phyloP scores from a whole-genome alignment of 495 filamentous ascomycete genomes.

The Penicillium chermesinum region DNA sequence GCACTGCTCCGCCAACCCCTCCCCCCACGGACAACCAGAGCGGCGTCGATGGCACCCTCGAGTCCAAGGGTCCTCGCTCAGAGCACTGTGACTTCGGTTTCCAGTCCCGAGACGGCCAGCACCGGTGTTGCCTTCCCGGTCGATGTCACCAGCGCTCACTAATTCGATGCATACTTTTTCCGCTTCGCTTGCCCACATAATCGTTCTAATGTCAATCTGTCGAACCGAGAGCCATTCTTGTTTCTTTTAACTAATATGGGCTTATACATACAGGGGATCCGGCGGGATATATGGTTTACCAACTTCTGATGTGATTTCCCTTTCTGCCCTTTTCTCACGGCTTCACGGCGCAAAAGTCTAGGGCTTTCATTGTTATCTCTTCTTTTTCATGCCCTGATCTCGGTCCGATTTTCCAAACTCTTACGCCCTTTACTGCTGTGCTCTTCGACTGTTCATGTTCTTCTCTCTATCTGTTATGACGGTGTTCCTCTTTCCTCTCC shows the following conservation, averaged over 20 bases:
- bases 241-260: conserved; percentile 35
- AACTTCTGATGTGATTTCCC: conserved; percentile 16
- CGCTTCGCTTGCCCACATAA: conserved; percentile 37
- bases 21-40: conserved; percentile 39
- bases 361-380: conserved; percentile 23
- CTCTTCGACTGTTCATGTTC: conserved; percentile 20
- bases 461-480: conserved; percentile 22
- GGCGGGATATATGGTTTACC: conserved; percentile 30
- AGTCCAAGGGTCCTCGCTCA: conserved; percentile 31
- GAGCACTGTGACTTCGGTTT: conserved; percentile 32
- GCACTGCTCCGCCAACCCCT: conserved; percentile 40
- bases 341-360: conserved; percentile 37
- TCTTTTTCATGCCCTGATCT: conserved; percentile 17
- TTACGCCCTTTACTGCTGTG: conserved; percentile 14
- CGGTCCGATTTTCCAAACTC: conserved; percentile 11
- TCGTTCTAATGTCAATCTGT: conserved; percentile 26
- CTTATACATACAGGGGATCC: conserved; percentile 41
- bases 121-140: conserved; percentile 29
- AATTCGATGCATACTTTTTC: conserved; percentile 25
- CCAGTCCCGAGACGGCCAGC: conserved; percentile 29
- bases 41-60: conserved; percentile 26
- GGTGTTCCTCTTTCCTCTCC: conserved; percentile 7
- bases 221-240: conserved; percentile 19
- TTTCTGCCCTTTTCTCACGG: conserved; percentile 23
- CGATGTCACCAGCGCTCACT: conserved; percentile 25